These are phyloP conservation scores for Immersiporthe knoxdaviesiana DNA, from an alignment of 2,329 filamentous ascomycete genomes.

Conservation along the genomic window DNA sequence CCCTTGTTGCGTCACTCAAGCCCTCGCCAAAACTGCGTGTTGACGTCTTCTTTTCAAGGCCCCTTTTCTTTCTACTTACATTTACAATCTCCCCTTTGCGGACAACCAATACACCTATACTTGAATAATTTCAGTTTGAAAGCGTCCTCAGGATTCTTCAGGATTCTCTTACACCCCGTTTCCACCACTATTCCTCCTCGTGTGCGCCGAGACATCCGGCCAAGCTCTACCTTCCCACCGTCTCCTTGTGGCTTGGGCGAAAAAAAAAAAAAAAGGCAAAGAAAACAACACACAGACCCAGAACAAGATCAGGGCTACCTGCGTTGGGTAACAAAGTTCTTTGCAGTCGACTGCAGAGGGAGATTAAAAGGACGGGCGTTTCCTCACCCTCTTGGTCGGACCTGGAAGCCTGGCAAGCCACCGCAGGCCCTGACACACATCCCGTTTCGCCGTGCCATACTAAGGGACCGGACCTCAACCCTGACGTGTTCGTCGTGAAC, in stretches of 20 bases:
- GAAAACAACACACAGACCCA: too few relatives aligned
- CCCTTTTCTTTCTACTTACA: background rate
- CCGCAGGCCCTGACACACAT: conserved; percentile 9
- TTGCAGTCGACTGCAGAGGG: background rate
- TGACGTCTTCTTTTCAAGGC: background rate
- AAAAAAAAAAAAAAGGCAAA: background rate
- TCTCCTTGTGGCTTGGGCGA: background rate
- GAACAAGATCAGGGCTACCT: background rate
- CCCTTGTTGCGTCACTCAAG: background rate
- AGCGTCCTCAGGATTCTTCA: too few relatives aligned
- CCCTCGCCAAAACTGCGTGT: background rate
- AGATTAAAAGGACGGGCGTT: background rate
- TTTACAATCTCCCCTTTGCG: background rate
- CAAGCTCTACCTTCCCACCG: background rate
- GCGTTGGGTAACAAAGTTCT: background rate
- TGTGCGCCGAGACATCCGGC: background rate
- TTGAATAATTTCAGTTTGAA: background rate
- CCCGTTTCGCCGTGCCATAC: conserved; percentile 12
- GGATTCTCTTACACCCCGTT: background rate
- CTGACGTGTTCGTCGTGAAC: conserved; percentile 6
- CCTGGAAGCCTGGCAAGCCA: background rate
- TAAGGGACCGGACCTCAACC: background rate
- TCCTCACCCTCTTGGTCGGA: background rate
- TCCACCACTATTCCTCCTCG: background rate
- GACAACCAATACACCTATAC: background rate